Base-by-base conservation (phyloP, 2,329 filamentous ascomycete species). In the Fusarium sp. region DNA sequence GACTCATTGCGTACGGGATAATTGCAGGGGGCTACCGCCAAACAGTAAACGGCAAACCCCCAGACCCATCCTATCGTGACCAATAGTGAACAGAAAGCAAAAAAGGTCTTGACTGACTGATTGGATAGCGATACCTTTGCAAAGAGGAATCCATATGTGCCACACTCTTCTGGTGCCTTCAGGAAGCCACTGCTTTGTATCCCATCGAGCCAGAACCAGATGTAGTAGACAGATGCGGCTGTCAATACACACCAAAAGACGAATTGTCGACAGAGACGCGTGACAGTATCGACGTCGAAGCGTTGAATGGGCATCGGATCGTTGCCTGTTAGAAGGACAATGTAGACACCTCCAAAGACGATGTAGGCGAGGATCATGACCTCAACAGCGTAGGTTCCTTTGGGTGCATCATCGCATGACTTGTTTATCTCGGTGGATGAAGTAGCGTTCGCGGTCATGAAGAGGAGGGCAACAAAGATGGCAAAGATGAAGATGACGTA, bases 401-500 rank as follows among this genome's bases (percentile, higher is more conserved):
- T 24, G 4, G 6, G 8, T 2, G 20, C 20, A 27, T 24, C 22
- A 13, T 34, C 18, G 5, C 10, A 20, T 11, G 29, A 14, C 24
- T 20, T 6, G 16, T 31, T 16, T 6, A 6, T n/a, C 8, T 57
- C 34, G 8, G 31, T 11, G 2, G 54, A 35, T 4, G 34, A 6
- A 3, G 34, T 5, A 14, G 35, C 13, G 20, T 58, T 35, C 2
- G 34, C 16, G 3, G 56, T 58, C 56, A 58, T 40, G 22, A 58
- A 35, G 0, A 58, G 35, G 4, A 58, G 9, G 11, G 56, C 34
- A 14, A 58, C 10, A 10, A 40, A 58, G 34, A 58, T 40, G 35
- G 22, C 56, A 40, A 58, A 58, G 22, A 58, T 58, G 22, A 58
- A 58, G 34, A 58, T 40, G 22, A 20, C 56, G 22, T 58, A 58